Conservation (phyloP, 2,329 filamentous ascomycete genomes). For the Daldinia eschscholtzii region DNA sequence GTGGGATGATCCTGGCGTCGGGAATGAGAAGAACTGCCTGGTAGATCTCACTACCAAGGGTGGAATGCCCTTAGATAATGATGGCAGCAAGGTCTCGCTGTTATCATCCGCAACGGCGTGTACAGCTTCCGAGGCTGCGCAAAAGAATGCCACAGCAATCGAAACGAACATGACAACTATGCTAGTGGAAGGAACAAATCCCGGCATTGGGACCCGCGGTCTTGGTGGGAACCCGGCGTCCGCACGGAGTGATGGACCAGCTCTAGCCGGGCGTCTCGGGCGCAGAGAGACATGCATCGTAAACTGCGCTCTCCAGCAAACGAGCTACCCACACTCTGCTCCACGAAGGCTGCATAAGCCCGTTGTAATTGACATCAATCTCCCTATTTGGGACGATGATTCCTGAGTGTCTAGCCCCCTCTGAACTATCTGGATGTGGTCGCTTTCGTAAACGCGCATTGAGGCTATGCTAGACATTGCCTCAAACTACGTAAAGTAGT, state of each 20-base stretch:
- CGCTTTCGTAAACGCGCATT: conserved; percentile 13
- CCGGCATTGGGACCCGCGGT: conserved; percentile 53
- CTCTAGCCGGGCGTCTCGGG: conserved; percentile 58
- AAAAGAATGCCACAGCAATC: neutral
- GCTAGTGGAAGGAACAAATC: conserved; percentile 33
- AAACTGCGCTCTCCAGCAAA: conserved; percentile 82
- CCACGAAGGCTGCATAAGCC: conserved; percentile 80
- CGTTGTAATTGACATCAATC: conserved; percentile 84
- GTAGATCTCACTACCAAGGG: conserved; percentile 69
- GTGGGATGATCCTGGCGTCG: conserved; percentile 72
- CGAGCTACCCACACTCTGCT: conserved; percentile 71
- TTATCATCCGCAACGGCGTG: conserved; percentile 1
- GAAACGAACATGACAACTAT: neutral
- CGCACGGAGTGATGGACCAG: conserved; percentile 57
- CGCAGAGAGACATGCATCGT: conserved; percentile 80
- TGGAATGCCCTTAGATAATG: conserved; percentile 60
- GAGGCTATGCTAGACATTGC: conserved; percentile 26
- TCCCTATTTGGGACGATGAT: conserved; percentile 67
- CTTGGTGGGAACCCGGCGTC: conserved; percentile 59
- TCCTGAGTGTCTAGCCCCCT: conserved; percentile 28
- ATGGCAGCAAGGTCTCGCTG: conserved; percentile 53
- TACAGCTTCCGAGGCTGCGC: neutral
- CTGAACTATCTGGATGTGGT: conserved; percentile 22
- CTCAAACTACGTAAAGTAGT: conserved; percentile 12
- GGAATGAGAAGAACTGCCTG: conserved; percentile 70